phyloP scores from a whole-genome alignment of 2,329 filamentous ascomycete species.

The Cordyceps tenuipes region DNA sequence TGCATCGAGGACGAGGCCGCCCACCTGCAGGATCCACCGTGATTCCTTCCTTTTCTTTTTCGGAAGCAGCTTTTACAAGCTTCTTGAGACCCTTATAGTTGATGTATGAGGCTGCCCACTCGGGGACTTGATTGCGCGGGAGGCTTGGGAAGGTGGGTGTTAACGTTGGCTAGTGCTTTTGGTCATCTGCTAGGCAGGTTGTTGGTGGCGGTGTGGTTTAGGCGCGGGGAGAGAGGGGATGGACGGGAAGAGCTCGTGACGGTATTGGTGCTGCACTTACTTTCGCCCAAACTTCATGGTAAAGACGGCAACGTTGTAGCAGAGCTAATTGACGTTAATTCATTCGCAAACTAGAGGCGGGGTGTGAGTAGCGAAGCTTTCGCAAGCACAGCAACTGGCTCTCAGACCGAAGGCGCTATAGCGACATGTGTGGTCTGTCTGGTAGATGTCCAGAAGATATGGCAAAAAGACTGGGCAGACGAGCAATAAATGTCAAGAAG shows the following conservation, averaged over 20 bases:
- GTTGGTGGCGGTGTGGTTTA: constrained; percentile 13
- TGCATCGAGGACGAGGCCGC: constrained; percentile 26
- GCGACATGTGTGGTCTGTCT: background rate
- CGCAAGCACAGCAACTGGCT: background rate
- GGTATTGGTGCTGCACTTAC: constrained; percentile 30
- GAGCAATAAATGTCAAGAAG: background rate
- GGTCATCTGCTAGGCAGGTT: background rate
- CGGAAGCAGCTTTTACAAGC: constrained; percentile 74
- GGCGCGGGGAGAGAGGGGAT: background rate
- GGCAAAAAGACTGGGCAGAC: background rate
- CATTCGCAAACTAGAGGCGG: background rate
- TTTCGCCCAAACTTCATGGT: constrained; percentile 57
- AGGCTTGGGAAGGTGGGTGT: constrained; percentile 38
- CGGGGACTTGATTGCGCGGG: constrained; percentile 74
- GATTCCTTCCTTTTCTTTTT: constrained; percentile 57
- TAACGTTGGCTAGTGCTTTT: constrained; percentile 12
- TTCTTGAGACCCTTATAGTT: constrained; percentile 92
- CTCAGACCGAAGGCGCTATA: background rate
- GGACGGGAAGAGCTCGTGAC: background rate
- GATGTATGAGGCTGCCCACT: constrained; percentile 79
- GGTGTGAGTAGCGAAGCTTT: background rate
- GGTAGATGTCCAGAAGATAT: background rate
- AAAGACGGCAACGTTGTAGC: background rate
- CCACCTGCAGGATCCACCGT: constrained; percentile 86
- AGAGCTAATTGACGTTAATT: background rate